Conservation (phyloP, 2,329 filamentous ascomycete genomes). For the Sordariomycetes sp. region DNA sequence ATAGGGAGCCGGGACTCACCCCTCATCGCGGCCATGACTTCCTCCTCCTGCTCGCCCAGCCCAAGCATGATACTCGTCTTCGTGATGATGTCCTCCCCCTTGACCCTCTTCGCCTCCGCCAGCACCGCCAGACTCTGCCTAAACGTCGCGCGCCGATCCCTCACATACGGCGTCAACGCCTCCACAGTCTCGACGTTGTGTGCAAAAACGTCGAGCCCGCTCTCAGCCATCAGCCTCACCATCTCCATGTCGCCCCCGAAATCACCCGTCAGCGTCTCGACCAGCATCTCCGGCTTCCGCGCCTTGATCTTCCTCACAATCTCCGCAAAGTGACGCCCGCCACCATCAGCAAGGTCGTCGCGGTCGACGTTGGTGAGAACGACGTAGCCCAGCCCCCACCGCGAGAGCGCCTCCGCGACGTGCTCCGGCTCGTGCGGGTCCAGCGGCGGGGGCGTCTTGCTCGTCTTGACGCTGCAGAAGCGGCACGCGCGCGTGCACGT, state of each 20-base stretch:
- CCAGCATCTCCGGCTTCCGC: conserved; percentile 62
- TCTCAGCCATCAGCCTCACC: conserved; percentile 72
- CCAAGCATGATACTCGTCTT: conserved; percentile 98
- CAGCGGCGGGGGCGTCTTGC: conserved; percentile 58
- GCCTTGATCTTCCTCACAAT: conserved; percentile 90
- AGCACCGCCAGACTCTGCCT: conserved; percentile 72
- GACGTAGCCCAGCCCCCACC: conserved; percentile 94
- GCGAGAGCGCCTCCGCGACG: conserved; percentile 79
- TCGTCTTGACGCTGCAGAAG: conserved; percentile 95
- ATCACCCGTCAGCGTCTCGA: conserved; percentile 80
- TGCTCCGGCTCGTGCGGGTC: conserved; percentile 96
- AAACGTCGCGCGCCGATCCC: conserved; percentile 83
- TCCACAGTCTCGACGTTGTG: conserved; percentile 97
- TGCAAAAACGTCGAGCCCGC: conserved; percentile 88
- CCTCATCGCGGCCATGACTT: conserved; percentile 66
- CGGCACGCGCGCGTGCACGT: conserved; percentile 93
- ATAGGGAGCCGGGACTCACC: conserved; percentile 31
- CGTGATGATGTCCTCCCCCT: conserved; percentile 66
- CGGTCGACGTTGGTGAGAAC: conserved; percentile 89
- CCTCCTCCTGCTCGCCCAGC: conserved; percentile 78
- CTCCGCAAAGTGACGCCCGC: conserved; percentile 80
- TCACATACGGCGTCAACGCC: conserved; percentile 74
- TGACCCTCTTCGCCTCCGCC: conserved; percentile 65
- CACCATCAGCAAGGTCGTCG: conserved; percentile 82
- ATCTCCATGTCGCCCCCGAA: conserved; percentile 76